A percentile compares a stretch with the other conserved stretches of the same genome.
phyloP scores from a whole-genome alignment of 139 green algal species.

The Spirogloea muscicola region DNA sequence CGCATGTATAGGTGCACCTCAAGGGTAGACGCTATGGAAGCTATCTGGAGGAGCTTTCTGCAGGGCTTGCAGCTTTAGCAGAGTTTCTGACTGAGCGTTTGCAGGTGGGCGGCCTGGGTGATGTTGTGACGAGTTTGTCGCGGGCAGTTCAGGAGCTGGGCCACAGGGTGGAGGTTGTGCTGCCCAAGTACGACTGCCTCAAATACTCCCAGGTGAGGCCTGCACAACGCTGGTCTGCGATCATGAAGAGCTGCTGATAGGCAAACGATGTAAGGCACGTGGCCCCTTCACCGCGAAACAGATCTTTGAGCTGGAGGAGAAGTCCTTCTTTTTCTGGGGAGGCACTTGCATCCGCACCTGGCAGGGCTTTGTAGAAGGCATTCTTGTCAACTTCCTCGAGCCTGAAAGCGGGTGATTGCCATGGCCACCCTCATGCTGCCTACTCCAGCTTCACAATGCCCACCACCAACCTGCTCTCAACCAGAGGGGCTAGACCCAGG shows the following conservation, averaged over 20 bases:
- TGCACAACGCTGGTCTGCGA: not conserved
- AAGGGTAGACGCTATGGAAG: too few species aligned
- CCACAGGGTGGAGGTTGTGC: slow-evolving; percentile 74
- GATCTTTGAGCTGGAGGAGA: slow-evolving; percentile 53
- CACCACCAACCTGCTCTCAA: too few species aligned
- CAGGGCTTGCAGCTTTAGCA: too few species aligned
- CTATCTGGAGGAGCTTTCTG: too few species aligned
- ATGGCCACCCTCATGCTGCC: too few species aligned
- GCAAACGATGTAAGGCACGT: not conserved
- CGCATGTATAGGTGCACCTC: too few species aligned
- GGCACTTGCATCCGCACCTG: slow-evolving; percentile 53
- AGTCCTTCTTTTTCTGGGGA: slow-evolving; percentile 62
- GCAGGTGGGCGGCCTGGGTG: slow-evolving; percentile 81
- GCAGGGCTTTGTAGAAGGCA: slow-evolving; percentile 50
- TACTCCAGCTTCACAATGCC: too few species aligned
- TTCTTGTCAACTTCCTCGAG: slow-evolving; percentile 50
- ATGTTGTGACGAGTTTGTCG: slow-evolving; percentile 87
- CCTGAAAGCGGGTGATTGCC: slow-evolving; percentile 47
- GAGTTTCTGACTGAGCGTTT: too few species aligned
- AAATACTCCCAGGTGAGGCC: slow-evolving; percentile 54
- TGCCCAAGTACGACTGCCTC: slow-evolving; percentile 95
- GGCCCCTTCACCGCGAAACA: not conserved
- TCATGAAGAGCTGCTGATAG: not conserved
- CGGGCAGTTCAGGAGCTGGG: slow-evolving; percentile 85
- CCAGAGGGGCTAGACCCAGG: too few species aligned